Conservation (phyloP, 495 filamentous ascomycete species). For the Penicillium waksmanii region DNA sequence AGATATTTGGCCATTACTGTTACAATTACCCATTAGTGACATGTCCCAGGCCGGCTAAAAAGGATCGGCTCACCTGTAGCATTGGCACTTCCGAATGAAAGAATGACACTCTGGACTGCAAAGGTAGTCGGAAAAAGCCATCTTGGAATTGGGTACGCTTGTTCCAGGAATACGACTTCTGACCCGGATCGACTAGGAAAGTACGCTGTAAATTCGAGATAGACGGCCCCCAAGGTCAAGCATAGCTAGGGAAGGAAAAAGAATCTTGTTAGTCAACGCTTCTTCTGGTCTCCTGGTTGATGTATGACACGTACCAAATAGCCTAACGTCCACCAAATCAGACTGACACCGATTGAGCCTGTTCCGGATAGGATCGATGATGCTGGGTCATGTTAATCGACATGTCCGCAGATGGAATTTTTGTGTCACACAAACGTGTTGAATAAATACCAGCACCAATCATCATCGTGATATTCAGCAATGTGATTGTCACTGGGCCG, state of each 20-base stretch:
- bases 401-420: neutral
- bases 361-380: constrained; percentile 47
- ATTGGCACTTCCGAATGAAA: neutral
- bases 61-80: neutral
- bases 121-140: constrained; percentile 56
- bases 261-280: neutral
- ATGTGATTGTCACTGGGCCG: constrained; percentile 53
- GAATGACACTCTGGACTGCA: constrained; percentile 50
- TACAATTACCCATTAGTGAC: neutral
- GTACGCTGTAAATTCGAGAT: constrained; percentile 55
- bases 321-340: constrained; percentile 56
- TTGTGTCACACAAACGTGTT: constrained; percentile 31
- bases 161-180: constrained; percentile 61
- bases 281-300: neutral
- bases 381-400: constrained; percentile 36
- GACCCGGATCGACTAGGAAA: constrained; percentile 59
- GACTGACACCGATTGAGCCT: constrained; percentile 55
- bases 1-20: constrained; percentile 56
- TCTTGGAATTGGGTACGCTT: constrained; percentile 56
- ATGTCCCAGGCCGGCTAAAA: neutral
- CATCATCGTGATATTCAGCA: constrained; percentile 61
- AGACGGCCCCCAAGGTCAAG: constrained; percentile 49
- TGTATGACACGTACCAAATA: neutral
- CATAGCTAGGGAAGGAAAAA: constrained; percentile 46
- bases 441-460: constrained; percentile 61